Evolutionary conservation across 1,284 basidiomycete species (phyloP).

Genomic region (Malassezia vespertilionis): DNA sequence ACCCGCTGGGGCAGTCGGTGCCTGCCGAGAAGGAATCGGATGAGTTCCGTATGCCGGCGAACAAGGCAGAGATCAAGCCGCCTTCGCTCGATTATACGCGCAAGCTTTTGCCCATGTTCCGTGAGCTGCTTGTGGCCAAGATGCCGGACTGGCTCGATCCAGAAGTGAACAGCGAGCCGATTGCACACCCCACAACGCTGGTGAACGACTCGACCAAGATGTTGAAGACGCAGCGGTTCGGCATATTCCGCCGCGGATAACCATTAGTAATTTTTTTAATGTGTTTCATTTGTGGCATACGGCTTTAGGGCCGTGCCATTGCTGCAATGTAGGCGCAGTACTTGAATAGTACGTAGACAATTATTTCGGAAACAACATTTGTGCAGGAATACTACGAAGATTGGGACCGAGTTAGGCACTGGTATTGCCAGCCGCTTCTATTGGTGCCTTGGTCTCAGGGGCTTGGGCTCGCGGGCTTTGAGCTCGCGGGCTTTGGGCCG

Average conservation of each 20-base stretch:
- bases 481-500: too few relatives aligned
- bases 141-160: constrained; percentile 36
- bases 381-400: too few relatives aligned
- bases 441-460: too few relatives aligned
- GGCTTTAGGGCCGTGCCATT: too few relatives aligned
- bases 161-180: constrained; percentile 16
- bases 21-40: constrained; percentile 8
- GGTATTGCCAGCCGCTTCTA: too few relatives aligned
- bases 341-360: too few relatives aligned
- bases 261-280: too few relatives aligned
- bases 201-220: constrained; percentile 2
- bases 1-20: constrained; percentile 29
- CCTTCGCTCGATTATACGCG: constrained; percentile 29
- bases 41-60: constrained; percentile 19
- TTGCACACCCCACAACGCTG: constrained; percentile 1
- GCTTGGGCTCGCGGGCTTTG: too few relatives aligned
- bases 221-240: constrained; percentile 8
- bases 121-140: constrained; percentile 29
- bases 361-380: too few relatives aligned
- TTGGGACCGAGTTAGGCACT: too few relatives aligned
- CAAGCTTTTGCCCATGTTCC: constrained; percentile 31
- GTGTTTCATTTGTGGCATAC: too few relatives aligned
- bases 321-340: too few relatives aligned
- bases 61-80: constrained; percentile 17
- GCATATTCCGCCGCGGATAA: neutral